Evolutionary conservation across 495 filamentous ascomycete genomes (phyloP), one percentile per base, ranked within the genome.

Genomic region (Lasiosphaeria hispida): DNA sequence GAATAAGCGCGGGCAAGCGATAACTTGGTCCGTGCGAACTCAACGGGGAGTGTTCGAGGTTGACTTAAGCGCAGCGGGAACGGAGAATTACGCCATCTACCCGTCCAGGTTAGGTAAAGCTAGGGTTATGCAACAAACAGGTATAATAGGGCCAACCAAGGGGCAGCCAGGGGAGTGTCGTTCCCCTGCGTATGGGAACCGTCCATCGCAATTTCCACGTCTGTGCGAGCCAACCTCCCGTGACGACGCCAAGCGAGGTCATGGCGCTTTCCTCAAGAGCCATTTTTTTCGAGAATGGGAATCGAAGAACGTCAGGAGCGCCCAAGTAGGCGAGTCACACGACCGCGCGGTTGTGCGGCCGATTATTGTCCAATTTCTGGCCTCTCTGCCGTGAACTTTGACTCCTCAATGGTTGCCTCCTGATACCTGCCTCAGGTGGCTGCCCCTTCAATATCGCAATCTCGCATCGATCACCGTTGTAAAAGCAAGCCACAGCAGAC

Each of bases 211-310:
- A 30, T 30, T 30, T 30, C 30, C 4, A 37, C 10, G 33, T 38
- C 48, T 37, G 48, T 51, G 48, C 48, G 10, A 37, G 35, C 48
- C 48, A 51, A 15, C 48, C 48, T 30, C 23, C 23, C 23, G 23
- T 30, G 23, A 51, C n/a, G 48, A 51, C 30, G 35, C 30, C 14
- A 51, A 30, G 23, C 23, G 23, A 14, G 15, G 4, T 23, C 43
- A 23, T 47, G 17, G 11, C 7, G 10, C 18, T 4, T 19, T 17
- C 15, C 43, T 19, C 17, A 4, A 10, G 11, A 44, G 52, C 23
- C 34, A 17, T 8, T 30, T 50, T 30, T 50, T 58, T 58, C 55
- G 45, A 58, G 45, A 58, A 40, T 43, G 30, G 53, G 15, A 7
- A 19, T 48, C 53, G 43, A 39, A 57, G 45, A n/a, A 47, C 40